Conservation (phyloP, 306 rosid genomes). For the Urtica urens region DNA sequence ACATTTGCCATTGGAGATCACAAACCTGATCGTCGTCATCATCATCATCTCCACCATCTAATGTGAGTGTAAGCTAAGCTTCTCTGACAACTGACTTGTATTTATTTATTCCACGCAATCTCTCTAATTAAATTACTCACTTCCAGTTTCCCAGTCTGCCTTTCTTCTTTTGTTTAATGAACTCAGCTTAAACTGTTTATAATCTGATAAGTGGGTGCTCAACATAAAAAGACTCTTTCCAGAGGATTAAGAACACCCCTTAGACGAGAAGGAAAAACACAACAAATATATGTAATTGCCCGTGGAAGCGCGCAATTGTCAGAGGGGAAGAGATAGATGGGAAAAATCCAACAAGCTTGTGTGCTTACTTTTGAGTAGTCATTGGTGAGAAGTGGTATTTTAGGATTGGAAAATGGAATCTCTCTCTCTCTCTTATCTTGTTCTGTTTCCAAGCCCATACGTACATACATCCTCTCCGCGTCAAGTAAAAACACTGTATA, state of each 20-base stretch:
- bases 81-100: conserved; percentile 17
- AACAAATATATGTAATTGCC: conserved; percentile 9
- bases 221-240: no score
- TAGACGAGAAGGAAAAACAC: neutral
- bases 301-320: conserved; percentile 17
- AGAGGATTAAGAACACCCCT: neutral
- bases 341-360: conserved; percentile 13
- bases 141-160: neutral
- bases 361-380: conserved; percentile 22
- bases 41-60: no score
- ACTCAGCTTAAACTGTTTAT: neutral
- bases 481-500: conserved; percentile 22
- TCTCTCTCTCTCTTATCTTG: conserved; percentile 39
- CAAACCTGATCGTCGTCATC: conserved; percentile 27
- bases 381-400: conserved; percentile 31
- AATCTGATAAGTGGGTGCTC: conserved; percentile 1
- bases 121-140: conserved; percentile 10
- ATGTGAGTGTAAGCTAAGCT: conserved; percentile 8
- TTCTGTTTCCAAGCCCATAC: conserved; percentile 58
- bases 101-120: neutral
- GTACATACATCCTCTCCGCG: conserved; percentile 19
- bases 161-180: neutral
- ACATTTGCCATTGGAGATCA: conserved; percentile 22
- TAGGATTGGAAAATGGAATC: conserved; percentile 40
- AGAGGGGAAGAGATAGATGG: conserved; percentile 18